A percentile compares a stretch with the other conserved stretches of the same genome.
These are phyloP conservation scores for Lyophyllum atratum DNA, from an alignment of 768 basidiomycete genomes.

Conservation along the genomic window DNA sequence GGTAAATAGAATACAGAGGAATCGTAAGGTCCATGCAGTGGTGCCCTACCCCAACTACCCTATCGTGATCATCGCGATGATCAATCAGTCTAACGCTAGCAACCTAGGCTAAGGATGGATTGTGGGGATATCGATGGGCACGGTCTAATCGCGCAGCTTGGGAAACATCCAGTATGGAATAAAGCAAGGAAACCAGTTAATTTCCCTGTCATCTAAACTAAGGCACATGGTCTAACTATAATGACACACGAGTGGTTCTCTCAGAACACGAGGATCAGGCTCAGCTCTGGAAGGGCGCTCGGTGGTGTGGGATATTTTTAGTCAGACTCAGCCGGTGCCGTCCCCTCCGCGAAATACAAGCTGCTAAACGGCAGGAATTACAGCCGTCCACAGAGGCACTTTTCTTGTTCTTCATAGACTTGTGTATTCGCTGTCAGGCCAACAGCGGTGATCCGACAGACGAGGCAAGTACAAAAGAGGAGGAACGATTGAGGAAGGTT, in stretches of 20 bases:
- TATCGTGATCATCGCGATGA: background rate
- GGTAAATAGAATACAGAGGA: too few species aligned
- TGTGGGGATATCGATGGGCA: background rate
- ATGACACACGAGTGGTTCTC: too few species aligned
- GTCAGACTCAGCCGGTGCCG: too few species aligned
- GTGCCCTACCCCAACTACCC: too few species aligned
- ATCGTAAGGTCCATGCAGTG: too few species aligned
- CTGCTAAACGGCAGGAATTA: background rate
- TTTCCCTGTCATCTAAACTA: background rate
- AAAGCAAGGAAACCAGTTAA: background rate
- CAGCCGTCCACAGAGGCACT: background rate
- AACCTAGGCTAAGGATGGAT: background rate
- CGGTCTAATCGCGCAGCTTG: background rate
- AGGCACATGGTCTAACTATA: background rate
- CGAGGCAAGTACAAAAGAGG: slow-evolving; percentile 4
- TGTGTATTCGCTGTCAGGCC: background rate
- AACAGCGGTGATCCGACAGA: slow-evolving; percentile 10
- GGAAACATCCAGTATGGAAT: background rate
- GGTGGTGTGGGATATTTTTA: background rate
- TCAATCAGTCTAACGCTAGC: background rate
- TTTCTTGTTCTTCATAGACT: background rate
- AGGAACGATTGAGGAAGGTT: slow-evolving; percentile 10
- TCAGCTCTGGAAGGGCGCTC: too few species aligned
- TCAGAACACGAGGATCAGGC: too few species aligned
- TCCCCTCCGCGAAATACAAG: too few species aligned